Percentiles rank a stretch among this genome's conserved stretches.
These are phyloP conservation scores for Naematelia encephala DNA, from an alignment of 768 basidiomycete genomes.

Conservation along the genomic window DNA sequence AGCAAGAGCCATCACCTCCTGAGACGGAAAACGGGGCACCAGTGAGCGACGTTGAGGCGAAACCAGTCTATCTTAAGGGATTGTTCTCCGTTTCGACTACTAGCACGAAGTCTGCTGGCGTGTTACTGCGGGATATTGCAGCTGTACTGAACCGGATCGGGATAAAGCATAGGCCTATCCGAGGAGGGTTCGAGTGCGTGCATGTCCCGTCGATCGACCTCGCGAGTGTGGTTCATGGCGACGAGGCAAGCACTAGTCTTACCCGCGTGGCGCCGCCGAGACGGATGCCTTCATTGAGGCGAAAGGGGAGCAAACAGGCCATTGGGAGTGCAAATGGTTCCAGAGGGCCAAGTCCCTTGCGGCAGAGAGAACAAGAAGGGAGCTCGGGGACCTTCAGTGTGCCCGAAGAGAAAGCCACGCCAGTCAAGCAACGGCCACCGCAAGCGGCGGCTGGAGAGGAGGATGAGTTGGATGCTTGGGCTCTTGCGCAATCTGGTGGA, in stretches of 20 bases:
- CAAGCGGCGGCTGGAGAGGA: slow-evolving; percentile 19
- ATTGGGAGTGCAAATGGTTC: background rate
- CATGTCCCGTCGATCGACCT: slow-evolving; percentile 92
- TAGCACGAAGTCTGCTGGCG: slow-evolving; percentile 75
- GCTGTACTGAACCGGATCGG: slow-evolving; percentile 90
- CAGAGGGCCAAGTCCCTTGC: slow-evolving; percentile 6
- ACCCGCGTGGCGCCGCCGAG: slow-evolving; percentile 9
- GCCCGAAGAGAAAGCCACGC: slow-evolving; percentile 16
- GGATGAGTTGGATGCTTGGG: slow-evolving; percentile 50
- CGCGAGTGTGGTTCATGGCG: slow-evolving; percentile 58
- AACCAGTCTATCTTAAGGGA: slow-evolving; percentile 93
- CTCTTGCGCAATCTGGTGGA: slow-evolving; percentile 43
- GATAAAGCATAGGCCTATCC: slow-evolving; percentile 86
- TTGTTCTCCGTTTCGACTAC: slow-evolving; percentile 97
- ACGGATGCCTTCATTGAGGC: slow-evolving; percentile 1
- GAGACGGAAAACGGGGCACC: slow-evolving; percentile 4
- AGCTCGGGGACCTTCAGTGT: slow-evolving; percentile 26
- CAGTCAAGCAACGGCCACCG: background rate
- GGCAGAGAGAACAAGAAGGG: slow-evolving; percentile 7
- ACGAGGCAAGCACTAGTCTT: slow-evolving; percentile 31
- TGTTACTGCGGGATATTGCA: slow-evolving; percentile 78
- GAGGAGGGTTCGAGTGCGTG: slow-evolving; percentile 91
- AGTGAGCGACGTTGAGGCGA: slow-evolving; percentile 59
- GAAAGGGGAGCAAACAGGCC: slow-evolving; percentile 11
- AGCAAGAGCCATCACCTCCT: slow-evolving; percentile 12